Percentiles rank a stretch among this genome's conserved stretches.
phyloP scores from a whole-genome alignment of 2,329 filamentous ascomycete species.

The Sporothrix brasiliensis region DNA sequence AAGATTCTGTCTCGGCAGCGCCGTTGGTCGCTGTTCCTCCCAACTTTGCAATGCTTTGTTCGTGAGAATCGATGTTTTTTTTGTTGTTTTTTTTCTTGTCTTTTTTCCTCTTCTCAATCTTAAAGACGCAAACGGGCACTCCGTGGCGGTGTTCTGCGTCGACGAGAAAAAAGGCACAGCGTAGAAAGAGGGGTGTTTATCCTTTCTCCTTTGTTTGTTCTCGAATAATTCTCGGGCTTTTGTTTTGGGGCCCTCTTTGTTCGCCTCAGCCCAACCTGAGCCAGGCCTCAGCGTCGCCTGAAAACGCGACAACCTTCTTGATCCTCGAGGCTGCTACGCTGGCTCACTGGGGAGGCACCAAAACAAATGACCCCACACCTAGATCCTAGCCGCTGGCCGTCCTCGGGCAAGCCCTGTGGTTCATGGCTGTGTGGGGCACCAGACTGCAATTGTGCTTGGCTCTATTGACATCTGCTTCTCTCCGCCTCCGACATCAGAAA shows the following conservation, averaged over 20 bases:
- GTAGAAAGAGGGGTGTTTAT: not conserved
- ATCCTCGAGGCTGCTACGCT: not conserved
- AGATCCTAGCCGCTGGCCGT: not conserved
- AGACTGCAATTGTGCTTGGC: not conserved
- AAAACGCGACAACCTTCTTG: not conserved
- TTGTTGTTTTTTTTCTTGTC: not conserved
- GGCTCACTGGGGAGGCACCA: constrained; percentile 10
- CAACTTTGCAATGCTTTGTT: not conserved
- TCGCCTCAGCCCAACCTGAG: constrained; percentile 7
- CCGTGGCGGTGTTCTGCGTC: not conserved
- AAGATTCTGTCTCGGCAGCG: constrained; percentile 23
- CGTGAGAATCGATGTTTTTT: no score
- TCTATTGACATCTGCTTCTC: not conserved
- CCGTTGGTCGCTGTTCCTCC: constrained; percentile 19
- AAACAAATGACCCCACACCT: constrained; percentile 15
- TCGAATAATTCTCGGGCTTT: not conserved
- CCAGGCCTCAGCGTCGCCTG: not conserved
- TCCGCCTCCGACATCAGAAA: not conserved
- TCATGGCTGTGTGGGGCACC: constrained; percentile 2
- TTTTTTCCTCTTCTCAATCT: not conserved
- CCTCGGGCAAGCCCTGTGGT: constrained; percentile 11
- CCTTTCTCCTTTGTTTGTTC: not conserved
- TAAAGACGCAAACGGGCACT: not conserved
- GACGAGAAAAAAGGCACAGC: not conserved
- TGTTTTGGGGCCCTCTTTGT: constrained; percentile 1